Evolutionary conservation across 345 rosid species (phyloP).

Genomic region (Eucalyptus curtisii): DNA sequence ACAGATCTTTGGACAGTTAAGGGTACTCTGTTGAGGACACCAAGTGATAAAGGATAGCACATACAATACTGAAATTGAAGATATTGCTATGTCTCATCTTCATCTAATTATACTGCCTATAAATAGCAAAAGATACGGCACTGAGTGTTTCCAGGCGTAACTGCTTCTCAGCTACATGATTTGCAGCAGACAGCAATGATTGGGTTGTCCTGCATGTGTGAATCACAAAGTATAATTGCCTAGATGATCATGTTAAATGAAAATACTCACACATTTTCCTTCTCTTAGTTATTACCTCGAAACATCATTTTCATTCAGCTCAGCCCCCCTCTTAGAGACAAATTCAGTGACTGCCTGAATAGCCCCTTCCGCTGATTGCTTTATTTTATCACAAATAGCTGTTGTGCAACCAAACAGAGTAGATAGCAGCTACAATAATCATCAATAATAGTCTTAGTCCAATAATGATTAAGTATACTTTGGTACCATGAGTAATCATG

Average conservation of each 20-base stretch:
- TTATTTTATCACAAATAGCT: slow-evolving; percentile 82
- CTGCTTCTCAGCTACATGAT: slow-evolving; percentile 80
- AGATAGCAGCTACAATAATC: slow-evolving; percentile 63
- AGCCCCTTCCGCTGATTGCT: slow-evolving; percentile 92
- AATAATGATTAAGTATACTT: background rate
- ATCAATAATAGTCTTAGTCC: slow-evolving; percentile 9
- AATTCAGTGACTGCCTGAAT: slow-evolving; percentile 92
- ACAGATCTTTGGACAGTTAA: slow-evolving; percentile 52
- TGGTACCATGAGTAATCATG: background rate
- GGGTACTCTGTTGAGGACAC: slow-evolving; percentile 6
- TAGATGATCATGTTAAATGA: background rate
- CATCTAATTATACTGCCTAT: background rate
- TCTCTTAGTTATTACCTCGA: slow-evolving; percentile 37
- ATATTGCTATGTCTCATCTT: background rate
- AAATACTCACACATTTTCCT: background rate
- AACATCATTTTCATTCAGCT: slow-evolving; percentile 60
- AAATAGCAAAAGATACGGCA: slow-evolving; percentile 55
- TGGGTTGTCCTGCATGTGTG: slow-evolving; percentile 68
- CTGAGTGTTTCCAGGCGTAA: slow-evolving; percentile 84
- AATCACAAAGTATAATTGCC: background rate
- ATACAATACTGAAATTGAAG: background rate
- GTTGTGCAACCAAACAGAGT: slow-evolving; percentile 60
- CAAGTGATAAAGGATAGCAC: background rate
- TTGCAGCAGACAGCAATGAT: slow-evolving; percentile 77
- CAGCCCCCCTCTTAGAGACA: slow-evolving; percentile 65